These are phyloP conservation scores for Lepiota venenata DNA, from an alignment of 768 basidiomycete species.

Conservation along the genomic window DNA sequence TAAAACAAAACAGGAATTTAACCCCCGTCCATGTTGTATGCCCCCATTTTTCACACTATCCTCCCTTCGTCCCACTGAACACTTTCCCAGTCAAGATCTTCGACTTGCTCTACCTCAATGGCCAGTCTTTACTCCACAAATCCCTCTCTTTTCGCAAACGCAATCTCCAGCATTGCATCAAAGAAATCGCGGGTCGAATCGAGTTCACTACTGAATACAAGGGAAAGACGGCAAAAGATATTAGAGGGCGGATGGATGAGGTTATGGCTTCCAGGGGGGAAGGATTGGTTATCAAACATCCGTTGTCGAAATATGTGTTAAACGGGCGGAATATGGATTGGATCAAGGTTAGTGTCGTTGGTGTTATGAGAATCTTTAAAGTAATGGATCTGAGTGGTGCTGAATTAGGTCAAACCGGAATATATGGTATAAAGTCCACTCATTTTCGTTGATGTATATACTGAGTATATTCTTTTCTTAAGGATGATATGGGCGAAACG, in stretches of 20 bases:
- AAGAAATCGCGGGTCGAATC: constrained; percentile 70
- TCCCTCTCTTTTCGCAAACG: constrained; percentile 76
- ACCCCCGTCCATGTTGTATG: constrained; percentile 90
- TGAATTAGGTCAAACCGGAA: constrained; percentile 71
- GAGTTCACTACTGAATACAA: constrained; percentile 73
- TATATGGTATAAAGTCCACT: constrained; percentile 58
- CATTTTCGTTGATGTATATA: not conserved
- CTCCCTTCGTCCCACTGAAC: not conserved
- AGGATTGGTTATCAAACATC: constrained; percentile 90
- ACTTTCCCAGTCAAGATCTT: constrained; percentile 83
- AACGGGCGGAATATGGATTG: constrained; percentile 90
- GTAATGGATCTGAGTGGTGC: not conserved
- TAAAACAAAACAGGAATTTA: constrained; percentile 63
- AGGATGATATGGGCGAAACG: constrained; percentile 93
- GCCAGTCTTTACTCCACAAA: constrained; percentile 69
- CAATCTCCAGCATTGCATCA: constrained; percentile 67
- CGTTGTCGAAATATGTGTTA: constrained; percentile 71
- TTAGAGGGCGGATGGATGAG: constrained; percentile 75
- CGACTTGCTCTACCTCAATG: constrained; percentile 88
- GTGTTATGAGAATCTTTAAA: not conserved
- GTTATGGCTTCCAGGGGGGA: constrained; percentile 87
- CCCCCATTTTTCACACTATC: constrained; percentile 13
- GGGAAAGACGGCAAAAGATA: constrained; percentile 79
- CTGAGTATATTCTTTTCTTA: not conserved
- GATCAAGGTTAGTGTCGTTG: constrained; percentile 67